Base-by-base conservation (phyloP, 371 early-diverging fungal genomes). In the Apophysomyces sp. region DNA sequence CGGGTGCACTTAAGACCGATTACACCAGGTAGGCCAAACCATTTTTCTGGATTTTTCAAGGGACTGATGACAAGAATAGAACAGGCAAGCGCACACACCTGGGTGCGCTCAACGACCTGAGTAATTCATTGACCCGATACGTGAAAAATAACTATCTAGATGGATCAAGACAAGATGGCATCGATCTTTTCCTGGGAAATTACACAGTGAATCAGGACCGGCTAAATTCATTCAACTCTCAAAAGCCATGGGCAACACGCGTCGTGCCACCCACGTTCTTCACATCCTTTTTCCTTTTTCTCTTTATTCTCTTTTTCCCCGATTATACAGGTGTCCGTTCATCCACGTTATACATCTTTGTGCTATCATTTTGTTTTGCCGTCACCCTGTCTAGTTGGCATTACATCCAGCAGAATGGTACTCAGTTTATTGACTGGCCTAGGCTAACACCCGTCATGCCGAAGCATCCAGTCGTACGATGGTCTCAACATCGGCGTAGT, bases 1-100 rank as follows among this genome's bases (percentile, higher is more conserved):
- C 99, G 15, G 94, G 95, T 7, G 99, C 99, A 2, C 82, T 99
- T 21, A 98, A 99, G 66, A 97, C 98, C 3, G 98, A 99, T 68
- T 95, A 92, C 58, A 98, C 99, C 27, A 80, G 94, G 84, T 84
- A 80, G 11, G 0, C 11, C 28, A 15, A 16, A 31, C 27, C 15
- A 15, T 54, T 13, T 16, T 55, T 34, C 24, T 30, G 18, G 16
- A 60, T n/a, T 60, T 37, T 56, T 6, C 2, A 30, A 18, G 21
- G 15, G 11, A 26, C 11, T 24, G 3, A n/a, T 4, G 12, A 40
- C 29, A 27, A 29, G 21, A 56, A 28, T 60, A 80, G 87, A 32
- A 94, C 94, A 2, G 99, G 97, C 4, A 84, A 84, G 66, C 85
- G 97, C 16, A 94, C 94, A 27, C 84, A 81, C 28, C 18, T 55